Evolutionary conservation across 768 basidiomycete species (phyloP), one percentile per base, ranked within the genome.

Genomic region (Russula olivacea): DNA sequence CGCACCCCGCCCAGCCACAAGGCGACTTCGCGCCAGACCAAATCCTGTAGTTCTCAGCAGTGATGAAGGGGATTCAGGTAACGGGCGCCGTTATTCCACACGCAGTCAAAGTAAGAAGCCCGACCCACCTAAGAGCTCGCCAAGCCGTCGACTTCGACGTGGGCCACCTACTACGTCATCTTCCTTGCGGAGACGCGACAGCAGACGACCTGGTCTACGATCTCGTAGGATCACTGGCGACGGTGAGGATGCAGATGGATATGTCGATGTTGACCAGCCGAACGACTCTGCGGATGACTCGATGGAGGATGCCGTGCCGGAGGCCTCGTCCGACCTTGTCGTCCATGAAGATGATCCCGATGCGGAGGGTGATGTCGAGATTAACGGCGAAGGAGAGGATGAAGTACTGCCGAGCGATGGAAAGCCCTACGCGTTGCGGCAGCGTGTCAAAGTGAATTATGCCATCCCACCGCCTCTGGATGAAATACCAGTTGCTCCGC

Each of bases 391-490:
- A 17, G 78, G 76, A 0, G 58, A 78, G 76, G 79, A 78, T 19
- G 80, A 78, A 0, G 77, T 78, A 28, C 76, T 78, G 8, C 81
- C 82, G 47, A 78, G 71, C 25, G 83, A 84, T 59, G 83, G 81
- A 10, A 80, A 77, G 50, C 83, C 83, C 17, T 93, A 93, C 68
- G 70, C 83, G 0, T 76, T 93, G 41, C 78, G 91, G 21, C 82
- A 85, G 69, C 77, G 90, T 55, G 71, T 69, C 50, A 80, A 81
- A 63, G 84, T 93, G 68, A 91, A 92, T 70, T 93, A 93, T 61
- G 86, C 86, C 14, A 88, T 91, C 23, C 89, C 88, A 1, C 90
- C 91, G 0, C 87, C 90, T 0, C 75, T 93, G 17, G 91, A 93
- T 55, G 89, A 91, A 40, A 75, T 88, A 72, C 74, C 72, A 2